Evolutionary conservation across 78 protist species (phyloP).

Genomic region (Polysphondylium violaceum): DNA sequence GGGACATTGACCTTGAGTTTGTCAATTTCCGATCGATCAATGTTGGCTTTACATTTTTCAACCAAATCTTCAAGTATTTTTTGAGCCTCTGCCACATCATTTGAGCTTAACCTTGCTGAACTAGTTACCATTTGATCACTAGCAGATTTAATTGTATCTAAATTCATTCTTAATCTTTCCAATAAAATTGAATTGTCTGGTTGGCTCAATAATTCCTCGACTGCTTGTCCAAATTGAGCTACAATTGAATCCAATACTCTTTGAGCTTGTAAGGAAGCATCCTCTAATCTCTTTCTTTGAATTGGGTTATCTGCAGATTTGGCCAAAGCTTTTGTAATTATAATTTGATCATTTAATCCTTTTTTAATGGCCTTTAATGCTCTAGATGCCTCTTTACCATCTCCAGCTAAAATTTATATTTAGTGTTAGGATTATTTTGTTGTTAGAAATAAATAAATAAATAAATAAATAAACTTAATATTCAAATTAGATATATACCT

Average conservation of each 20-base stretch:
- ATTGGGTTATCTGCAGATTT: conserved; percentile 76
- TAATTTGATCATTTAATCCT: conserved; percentile 68
- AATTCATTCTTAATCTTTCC: conserved; percentile 6
- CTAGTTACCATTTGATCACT: conserved; percentile 66
- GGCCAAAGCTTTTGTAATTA: conserved; percentile 69
- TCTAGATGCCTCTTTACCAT: conserved; percentile 73
- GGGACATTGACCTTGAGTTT: not conserved
- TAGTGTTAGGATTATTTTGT: no score
- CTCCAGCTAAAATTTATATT: conserved; percentile 56
- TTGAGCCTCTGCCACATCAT: conserved; percentile 53
- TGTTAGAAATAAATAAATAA: not conserved
- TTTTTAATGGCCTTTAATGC: conserved; percentile 74
- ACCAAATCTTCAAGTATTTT: conserved; percentile 9
- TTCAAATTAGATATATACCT: conserved; percentile 1
- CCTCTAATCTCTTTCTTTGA: conserved; percentile 45
- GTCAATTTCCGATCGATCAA: not conserved
- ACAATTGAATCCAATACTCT: conserved; percentile 41
- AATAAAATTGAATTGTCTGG: conserved; percentile 55
- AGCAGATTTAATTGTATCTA: conserved; percentile 50
- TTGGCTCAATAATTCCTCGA: conserved; percentile 30
- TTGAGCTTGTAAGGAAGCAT: conserved; percentile 66
- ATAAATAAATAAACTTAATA: not conserved
- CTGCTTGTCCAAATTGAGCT: conserved; percentile 62
- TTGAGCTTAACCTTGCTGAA: conserved; percentile 49
- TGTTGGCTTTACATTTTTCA: conserved; percentile 12